Evolutionary conservation across 2,329 filamentous ascomycete species (phyloP).

Genomic region (Diaporthe ilicicola): DNA sequence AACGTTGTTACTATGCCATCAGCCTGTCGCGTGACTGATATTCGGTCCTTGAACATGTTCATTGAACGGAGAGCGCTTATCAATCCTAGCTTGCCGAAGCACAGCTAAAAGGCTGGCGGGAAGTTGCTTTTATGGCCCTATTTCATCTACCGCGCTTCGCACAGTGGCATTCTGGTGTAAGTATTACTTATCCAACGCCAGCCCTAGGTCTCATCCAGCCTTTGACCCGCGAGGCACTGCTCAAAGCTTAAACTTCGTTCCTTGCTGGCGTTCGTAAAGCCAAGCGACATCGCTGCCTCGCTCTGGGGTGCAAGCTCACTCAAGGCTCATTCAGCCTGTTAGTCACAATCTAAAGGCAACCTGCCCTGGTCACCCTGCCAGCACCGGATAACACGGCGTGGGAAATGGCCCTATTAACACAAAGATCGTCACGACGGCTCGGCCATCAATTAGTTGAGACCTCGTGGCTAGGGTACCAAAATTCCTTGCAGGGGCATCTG

Average conservation of each 20-base stretch:
- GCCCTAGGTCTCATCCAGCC: not conserved
- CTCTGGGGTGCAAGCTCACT: not conserved
- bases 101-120: not conserved
- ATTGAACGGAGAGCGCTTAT: not conserved
- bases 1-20: not conserved
- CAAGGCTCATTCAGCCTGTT: constrained; percentile 2
- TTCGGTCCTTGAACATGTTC: too few species aligned
- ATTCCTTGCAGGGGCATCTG: constrained; percentile 18
- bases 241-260: not conserved
- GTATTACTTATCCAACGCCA: not conserved
- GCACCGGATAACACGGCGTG: constrained; percentile 15
- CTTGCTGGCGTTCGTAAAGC: not conserved
- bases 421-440: constrained; percentile 7
- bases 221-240: not conserved
- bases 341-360: not conserved
- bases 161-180: not conserved
- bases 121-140: not conserved
- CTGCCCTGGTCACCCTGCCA: not conserved
- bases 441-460: not conserved
- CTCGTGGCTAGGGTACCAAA: constrained; percentile 6
- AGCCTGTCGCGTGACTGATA: not conserved
- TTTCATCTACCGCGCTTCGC: not conserved
- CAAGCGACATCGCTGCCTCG: not conserved
- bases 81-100: not conserved
- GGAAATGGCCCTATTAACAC: constrained; percentile 1